phyloP scores from a whole-genome alignment of 306 rosid species.

The Canavalia gladiata region DNA sequence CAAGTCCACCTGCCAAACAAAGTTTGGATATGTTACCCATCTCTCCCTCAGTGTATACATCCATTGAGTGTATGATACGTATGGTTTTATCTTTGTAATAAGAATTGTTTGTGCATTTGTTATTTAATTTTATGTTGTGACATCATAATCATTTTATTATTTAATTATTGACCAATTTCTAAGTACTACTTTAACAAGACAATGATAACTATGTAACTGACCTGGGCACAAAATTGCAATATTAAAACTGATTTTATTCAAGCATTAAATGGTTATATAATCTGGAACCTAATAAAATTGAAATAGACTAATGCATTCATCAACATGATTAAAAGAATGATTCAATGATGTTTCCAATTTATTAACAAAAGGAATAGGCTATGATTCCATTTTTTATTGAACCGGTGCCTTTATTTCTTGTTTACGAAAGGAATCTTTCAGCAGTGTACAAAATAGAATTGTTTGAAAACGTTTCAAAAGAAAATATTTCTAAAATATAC shows the following conservation, averaged over 20 bases:
- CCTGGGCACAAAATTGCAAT: neutral
- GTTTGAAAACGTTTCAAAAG: conserved; percentile 2
- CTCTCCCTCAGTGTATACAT: too few relatives aligned
- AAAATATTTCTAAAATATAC: too few relatives aligned
- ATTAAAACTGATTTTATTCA: neutral
- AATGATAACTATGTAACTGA: neutral
- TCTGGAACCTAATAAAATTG: conserved; percentile 18
- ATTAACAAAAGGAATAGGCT: conserved; percentile 36
- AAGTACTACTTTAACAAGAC: neutral
- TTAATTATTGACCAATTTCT: neutral
- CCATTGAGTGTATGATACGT: too few relatives aligned
- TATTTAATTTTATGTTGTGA: neutral
- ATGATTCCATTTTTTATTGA: neutral
- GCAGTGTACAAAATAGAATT: neutral
- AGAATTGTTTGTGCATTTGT: neutral
- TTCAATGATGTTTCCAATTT: neutral
- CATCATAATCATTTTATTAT: neutral
- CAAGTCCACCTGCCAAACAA: conserved; percentile 75
- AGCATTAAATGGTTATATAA: conserved; percentile 6
- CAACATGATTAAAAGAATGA: neutral
- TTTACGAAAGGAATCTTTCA: conserved; percentile 35
- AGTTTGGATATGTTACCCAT: conserved; percentile 6
- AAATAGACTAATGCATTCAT: conserved; percentile 6
- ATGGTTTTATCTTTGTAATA: too few relatives aligned
- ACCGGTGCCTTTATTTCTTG: conserved; percentile 9